A percentile compares a stretch with the other conserved stretches of the same genome.
Conservation (phyloP, 2,329 filamentous ascomycete species). For the Septoria linicola region DNA sequence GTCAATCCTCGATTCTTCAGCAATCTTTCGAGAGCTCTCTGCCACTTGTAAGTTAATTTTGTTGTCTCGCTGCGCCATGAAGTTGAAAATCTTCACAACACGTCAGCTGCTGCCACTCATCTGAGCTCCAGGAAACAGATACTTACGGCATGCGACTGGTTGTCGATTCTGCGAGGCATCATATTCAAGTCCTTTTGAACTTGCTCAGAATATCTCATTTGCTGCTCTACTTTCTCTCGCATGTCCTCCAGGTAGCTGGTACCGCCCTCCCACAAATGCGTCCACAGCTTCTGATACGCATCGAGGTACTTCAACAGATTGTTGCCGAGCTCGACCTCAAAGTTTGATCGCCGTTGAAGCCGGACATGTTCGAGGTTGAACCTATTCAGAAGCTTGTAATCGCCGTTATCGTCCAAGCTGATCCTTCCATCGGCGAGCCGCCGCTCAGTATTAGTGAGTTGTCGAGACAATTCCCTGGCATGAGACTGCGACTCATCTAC, state of each 20-base stretch:
- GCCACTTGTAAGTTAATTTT: constrained; percentile 38
- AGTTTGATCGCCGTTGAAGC: constrained; percentile 35
- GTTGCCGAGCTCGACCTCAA: constrained; percentile 36
- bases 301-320: constrained; percentile 38
- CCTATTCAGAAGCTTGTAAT: constrained; percentile 38
- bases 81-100: constrained; percentile 35
- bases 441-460: constrained; percentile 36
- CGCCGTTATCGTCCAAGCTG: constrained; percentile 36
- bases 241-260: constrained; percentile 38
- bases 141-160: constrained; percentile 37
- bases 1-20: constrained; percentile 36
- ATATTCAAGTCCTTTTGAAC: constrained; percentile 36
- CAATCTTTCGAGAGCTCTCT: constrained; percentile 37
- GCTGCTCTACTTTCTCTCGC: constrained; percentile 39
- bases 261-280: constrained; percentile 35
- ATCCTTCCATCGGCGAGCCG: constrained; percentile 37
- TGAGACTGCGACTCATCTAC: constrained; percentile 35
- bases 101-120: constrained; percentile 8
- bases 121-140: not conserved
- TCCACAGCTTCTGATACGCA: constrained; percentile 35
- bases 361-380: constrained; percentile 38
- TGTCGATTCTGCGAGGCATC: constrained; percentile 38
- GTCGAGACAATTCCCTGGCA: constrained; percentile 33
- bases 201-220: constrained; percentile 36
- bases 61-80: constrained; percentile 37